Evolutionary conservation across 495 filamentous ascomycete genomes (phyloP).

Genomic region (Penicillium canescens): DNA sequence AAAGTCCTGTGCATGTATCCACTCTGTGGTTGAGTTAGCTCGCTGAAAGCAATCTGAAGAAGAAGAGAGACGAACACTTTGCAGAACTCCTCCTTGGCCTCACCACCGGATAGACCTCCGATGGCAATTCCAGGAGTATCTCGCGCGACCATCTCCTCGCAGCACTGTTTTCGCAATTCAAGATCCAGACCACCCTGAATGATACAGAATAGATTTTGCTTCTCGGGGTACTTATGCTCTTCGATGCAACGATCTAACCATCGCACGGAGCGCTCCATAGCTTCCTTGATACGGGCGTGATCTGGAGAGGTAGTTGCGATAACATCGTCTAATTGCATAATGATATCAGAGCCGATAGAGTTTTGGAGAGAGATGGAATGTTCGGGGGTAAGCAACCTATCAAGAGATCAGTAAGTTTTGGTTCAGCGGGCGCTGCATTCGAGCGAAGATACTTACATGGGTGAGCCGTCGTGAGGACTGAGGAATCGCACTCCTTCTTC

Average conservation of each 20-base stretch:
- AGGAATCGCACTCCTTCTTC: constrained; percentile 95
- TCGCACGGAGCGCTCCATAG: constrained; percentile 94
- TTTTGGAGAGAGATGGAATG: constrained; percentile 97
- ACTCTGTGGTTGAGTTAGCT: constrained; percentile 54
- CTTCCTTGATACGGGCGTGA: constrained; percentile 79
- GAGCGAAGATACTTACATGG: constrained; percentile 62
- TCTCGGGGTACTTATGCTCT: constrained; percentile 79
- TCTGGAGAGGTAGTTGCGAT: constrained; percentile 94
- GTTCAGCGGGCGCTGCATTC: neutral
- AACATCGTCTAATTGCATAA: constrained; percentile 99
- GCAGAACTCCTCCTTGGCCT: constrained; percentile 66
- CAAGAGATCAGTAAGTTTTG: constrained; percentile 5
- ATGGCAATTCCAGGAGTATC: constrained; percentile 97
- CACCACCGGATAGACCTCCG: constrained; percentile 86
- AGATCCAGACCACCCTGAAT: constrained; percentile 95
- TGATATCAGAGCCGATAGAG: constrained; percentile 96
- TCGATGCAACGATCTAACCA: constrained; percentile 97
- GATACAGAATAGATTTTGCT: constrained; percentile 97
- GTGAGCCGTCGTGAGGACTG: constrained; percentile 88
- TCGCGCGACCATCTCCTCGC: constrained; percentile 83
- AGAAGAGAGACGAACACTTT: constrained; percentile 47
- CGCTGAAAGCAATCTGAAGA: neutral
- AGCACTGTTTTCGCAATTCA: constrained; percentile 83
- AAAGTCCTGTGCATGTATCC: constrained; percentile 75
- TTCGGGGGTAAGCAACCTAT: constrained; percentile 86